phyloP scores from a whole-genome alignment of 345 rosid genomes.

The Geranium brycei region DNA sequence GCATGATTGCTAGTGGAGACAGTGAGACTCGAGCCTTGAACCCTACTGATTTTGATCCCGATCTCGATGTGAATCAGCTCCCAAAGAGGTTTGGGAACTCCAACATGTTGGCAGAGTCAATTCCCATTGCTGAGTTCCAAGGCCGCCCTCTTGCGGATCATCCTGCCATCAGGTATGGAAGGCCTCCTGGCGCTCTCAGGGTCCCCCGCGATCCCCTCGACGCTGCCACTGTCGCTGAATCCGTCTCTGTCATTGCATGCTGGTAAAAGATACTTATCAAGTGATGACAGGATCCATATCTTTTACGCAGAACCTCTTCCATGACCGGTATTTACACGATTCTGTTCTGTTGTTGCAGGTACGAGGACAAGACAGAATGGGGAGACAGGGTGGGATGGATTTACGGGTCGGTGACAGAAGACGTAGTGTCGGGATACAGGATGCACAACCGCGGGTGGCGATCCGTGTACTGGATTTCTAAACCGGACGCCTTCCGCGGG shows the following conservation, averaged over 20 bases:
- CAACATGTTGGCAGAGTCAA: slow-evolving; percentile 71
- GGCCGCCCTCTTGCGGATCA: slow-evolving; percentile 89
- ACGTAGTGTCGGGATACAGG: slow-evolving; percentile 90
- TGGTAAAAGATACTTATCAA: slow-evolving; percentile 28
- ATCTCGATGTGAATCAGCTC: slow-evolving; percentile 60
- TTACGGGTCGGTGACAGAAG: slow-evolving; percentile 93
- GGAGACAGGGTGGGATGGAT: slow-evolving; percentile 97
- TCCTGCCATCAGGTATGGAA: slow-evolving; percentile 71
- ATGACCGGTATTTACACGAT: too few species aligned
- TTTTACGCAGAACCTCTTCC: too few species aligned
- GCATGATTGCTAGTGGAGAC: slow-evolving; percentile 23
- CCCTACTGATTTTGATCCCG: slow-evolving; percentile 65
- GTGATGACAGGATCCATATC: too few species aligned
- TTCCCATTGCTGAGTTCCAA: slow-evolving; percentile 71
- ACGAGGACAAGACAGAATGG: slow-evolving; percentile 97
- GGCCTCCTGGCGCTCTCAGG: slow-evolving; percentile 74
- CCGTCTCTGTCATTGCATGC: slow-evolving; percentile 87
- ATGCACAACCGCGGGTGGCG: slow-evolving; percentile 99
- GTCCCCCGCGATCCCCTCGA: slow-evolving; percentile 79
- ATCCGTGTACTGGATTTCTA: slow-evolving; percentile 77
- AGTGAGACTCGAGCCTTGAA: slow-evolving; percentile 60
- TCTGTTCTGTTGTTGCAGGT: slow-evolving; percentile 22
- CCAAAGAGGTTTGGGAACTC: slow-evolving; percentile 93
- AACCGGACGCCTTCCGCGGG: slow-evolving; percentile 78
- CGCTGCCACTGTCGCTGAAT: slow-evolving; percentile 76